A percentile compares a stretch with the other conserved stretches of the same genome.
phyloP scores from a whole-genome alignment of 768 basidiomycete species.

The Pisolithus orientalis region DNA sequence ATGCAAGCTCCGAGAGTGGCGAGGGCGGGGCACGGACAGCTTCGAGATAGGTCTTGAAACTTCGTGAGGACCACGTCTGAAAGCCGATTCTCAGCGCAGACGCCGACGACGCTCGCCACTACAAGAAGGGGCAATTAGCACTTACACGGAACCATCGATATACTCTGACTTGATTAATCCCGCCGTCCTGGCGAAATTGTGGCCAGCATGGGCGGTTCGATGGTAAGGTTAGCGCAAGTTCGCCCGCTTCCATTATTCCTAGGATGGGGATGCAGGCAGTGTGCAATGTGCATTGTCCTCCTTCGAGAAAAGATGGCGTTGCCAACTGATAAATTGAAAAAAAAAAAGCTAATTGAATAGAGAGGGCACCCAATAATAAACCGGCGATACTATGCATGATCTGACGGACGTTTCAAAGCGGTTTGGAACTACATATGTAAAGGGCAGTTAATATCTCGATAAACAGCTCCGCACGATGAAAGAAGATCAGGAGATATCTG shows the following conservation, averaged over 20 bases:
- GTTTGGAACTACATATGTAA: too few relatives aligned
- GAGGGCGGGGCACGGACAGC: neutral
- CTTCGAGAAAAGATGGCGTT: slow-evolving; percentile 6
- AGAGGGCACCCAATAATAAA: slow-evolving; percentile 3
- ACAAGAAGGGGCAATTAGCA: neutral
- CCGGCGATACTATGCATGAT: neutral
- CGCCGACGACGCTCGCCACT: neutral
- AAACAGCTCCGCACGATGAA: slow-evolving; percentile 7
- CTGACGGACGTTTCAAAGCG: too few relatives aligned
- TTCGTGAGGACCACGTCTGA: too few relatives aligned
- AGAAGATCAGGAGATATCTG: neutral
- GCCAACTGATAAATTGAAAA: slow-evolving; percentile 8
- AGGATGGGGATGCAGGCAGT: neutral
- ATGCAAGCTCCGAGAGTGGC: slow-evolving; percentile 3
- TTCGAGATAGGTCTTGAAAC: slow-evolving; percentile 1
- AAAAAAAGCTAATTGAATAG: slow-evolving; percentile 1
- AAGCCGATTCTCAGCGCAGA: neutral
- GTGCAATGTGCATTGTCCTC: slow-evolving; percentile 1
- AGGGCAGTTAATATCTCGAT: too few relatives aligned
- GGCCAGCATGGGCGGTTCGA: slow-evolving; percentile 2
- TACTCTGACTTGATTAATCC: neutral
- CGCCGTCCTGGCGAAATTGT: neutral
- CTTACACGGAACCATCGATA: slow-evolving; percentile 2
- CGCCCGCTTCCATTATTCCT: slow-evolving; percentile 8
- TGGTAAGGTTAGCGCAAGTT: neutral